phyloP scores from a whole-genome alignment of 257 asterid genomes.

The Solanum peruvianum region DNA sequence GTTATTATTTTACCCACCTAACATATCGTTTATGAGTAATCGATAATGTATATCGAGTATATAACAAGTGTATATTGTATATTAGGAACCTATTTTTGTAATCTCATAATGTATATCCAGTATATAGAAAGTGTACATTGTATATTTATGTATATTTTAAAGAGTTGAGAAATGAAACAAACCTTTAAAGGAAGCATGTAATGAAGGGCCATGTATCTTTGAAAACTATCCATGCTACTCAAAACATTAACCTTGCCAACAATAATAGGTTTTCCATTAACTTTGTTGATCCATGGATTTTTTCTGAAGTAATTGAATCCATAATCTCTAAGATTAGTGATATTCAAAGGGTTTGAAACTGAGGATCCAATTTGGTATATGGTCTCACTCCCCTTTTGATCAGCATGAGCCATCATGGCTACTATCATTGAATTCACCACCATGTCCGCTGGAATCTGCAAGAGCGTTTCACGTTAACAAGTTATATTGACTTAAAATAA shows the following conservation, averaged over 20 bases:
- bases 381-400: constrained; percentile 18
- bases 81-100: not conserved
- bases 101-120: not conserved
- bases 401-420: constrained; percentile 53
- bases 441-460: constrained; percentile 89
- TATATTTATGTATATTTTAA: not conserved
- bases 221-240: constrained; percentile 54
- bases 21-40: not conserved
- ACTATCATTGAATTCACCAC: constrained; percentile 84
- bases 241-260: constrained; percentile 52
- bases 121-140: not conserved
- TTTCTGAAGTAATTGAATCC: constrained; percentile 41
- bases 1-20: not conserved
- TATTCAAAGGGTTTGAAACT: constrained; percentile 52
- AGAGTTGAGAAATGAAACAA: not conserved
- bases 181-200: constrained; percentile 85
- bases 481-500: not conserved
- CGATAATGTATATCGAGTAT: not conserved
- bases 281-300: constrained; percentile 66
- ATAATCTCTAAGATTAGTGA: constrained; percentile 30
- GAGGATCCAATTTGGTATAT: constrained; percentile 83
- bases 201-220: constrained; percentile 40
- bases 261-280: constrained; percentile 47
- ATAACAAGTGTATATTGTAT: not conserved
- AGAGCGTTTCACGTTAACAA: not conserved